Percentiles rank a stretch among this genome's conserved stretches.
phyloP scores from a whole-genome alignment of 106 monocot species.

The Apostasia shenzhenica region DNA sequence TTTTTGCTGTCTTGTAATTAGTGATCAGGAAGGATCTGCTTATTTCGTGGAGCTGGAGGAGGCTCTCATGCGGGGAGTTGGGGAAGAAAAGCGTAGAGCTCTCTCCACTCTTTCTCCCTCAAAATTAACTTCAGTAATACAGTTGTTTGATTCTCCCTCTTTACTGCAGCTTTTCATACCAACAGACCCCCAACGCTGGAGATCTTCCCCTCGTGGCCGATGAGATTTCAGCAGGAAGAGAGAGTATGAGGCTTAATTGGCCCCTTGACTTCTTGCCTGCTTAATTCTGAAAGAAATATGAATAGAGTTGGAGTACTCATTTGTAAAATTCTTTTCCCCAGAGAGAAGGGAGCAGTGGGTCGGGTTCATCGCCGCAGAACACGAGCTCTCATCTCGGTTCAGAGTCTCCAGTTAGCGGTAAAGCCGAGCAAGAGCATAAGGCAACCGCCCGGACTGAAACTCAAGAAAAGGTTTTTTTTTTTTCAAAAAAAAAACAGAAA shows the following conservation, averaged over 20 bases:
- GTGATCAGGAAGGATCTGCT: conserved; percentile 64
- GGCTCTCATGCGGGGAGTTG: conserved; percentile 87
- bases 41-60: conserved; percentile 87
- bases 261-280: conserved; percentile 10
- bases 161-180: conserved; percentile 50
- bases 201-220: conserved; percentile 98
- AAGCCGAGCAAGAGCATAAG: not conserved
- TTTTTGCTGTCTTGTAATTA: conserved; percentile 9
- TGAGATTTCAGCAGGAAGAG: conserved; percentile 47
- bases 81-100: conserved; percentile 40
- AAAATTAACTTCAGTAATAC: not conserved
- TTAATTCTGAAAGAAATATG: not conserved
- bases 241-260: conserved; percentile 22
- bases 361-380: conserved; percentile 70
- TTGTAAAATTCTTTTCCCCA: conserved; percentile 6
- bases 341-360: conserved; percentile 69
- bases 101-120: conserved; percentile 9
- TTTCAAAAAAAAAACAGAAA: too few relatives aligned
- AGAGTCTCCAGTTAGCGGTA: conserved; percentile 47
- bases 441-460: not conserved
- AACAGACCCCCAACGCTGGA: conserved; percentile 77
- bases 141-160: conserved; percentile 17
- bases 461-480: not conserved
- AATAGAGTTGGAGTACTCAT: not conserved
- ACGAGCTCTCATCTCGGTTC: conserved; percentile 37